phyloP scores from a whole-genome alignment of 805 yeast genomes.

The Teunomyces atbi region DNA sequence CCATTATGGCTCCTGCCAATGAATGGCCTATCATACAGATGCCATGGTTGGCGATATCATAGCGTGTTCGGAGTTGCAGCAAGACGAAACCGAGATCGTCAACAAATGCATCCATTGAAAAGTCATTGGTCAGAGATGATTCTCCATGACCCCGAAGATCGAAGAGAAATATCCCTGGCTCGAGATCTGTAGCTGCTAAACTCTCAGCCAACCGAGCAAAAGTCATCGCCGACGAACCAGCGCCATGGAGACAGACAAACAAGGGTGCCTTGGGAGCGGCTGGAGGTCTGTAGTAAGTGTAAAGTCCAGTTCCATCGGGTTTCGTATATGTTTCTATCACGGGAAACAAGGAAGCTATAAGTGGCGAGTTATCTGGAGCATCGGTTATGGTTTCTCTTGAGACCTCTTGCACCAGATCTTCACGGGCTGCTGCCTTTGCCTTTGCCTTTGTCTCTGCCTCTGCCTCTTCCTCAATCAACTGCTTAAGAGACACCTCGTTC shows the following conservation, averaged over 20 bases:
- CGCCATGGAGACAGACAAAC: constrained; percentile 87
- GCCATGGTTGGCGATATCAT: constrained; percentile 18
- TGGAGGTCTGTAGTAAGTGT: constrained; percentile 62
- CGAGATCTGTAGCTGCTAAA: constrained; percentile 19
- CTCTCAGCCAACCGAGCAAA: constrained; percentile 55
- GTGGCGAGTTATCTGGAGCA: not conserved
- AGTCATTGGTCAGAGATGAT: constrained; percentile 23
- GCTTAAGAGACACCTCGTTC: not conserved
- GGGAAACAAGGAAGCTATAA: constrained; percentile 12
- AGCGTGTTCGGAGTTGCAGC: constrained; percentile 11
- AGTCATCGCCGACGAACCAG: constrained; percentile 84
- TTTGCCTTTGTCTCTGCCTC: not conserved
- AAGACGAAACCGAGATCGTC: constrained; percentile 58
- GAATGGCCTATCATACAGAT: constrained; percentile 83
- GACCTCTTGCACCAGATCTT: not conserved
- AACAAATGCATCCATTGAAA: constrained; percentile 50
- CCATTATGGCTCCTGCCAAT: constrained; percentile 83
- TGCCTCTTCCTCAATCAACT: not conserved
- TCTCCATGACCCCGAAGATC: constrained; percentile 88
- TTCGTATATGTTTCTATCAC: constrained; percentile 16
- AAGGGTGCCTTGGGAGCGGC: constrained; percentile 43
- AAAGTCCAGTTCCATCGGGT: constrained; percentile 14
- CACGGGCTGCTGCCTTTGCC: not conserved
- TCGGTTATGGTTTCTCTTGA: too few relatives aligned
- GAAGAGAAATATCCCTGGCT: constrained; percentile 62